phyloP scores from a whole-genome alignment of 2,329 filamentous ascomycete species.

The Calonectria montana region DNA sequence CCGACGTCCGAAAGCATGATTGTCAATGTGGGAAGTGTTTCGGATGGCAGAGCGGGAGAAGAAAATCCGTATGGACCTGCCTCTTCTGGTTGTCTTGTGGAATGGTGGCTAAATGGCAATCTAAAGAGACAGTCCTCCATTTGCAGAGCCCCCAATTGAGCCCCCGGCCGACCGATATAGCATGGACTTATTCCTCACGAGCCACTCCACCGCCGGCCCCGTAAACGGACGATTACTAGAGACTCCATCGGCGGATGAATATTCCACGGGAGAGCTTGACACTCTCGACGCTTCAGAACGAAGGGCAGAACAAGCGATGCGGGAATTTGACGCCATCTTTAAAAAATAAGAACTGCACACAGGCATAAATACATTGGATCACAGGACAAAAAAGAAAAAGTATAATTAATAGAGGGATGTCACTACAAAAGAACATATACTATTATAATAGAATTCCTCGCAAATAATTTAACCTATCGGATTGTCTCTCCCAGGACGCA shows the following conservation, averaged over 20 bases:
- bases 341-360: neutral
- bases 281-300: neutral
- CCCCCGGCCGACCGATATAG: neutral
- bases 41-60: neutral
- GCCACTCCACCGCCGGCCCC: neutral
- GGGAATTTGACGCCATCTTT: neutral
- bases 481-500: neutral
- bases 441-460: neutral
- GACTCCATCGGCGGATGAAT: neutral
- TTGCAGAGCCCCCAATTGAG: neutral
- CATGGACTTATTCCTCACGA: neutral
- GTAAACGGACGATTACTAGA: constrained; percentile 4
- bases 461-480: neutral
- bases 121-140: neutral
- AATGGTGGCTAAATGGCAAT: neutral
- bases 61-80: neutral
- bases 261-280: neutral
- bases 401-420: neutral
- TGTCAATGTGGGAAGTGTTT: constrained; percentile 2
- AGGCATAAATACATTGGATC: neutral
- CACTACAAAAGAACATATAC: neutral
- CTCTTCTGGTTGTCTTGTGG: neutral
- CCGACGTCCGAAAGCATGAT: constrained; percentile 6
- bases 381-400: neutral
- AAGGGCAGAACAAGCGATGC: neutral